A percentile compares a stretch with the other conserved stretches of the same genome.
phyloP scores from a whole-genome alignment of 805 yeast species.

The Debaryomyces castellii region DNA sequence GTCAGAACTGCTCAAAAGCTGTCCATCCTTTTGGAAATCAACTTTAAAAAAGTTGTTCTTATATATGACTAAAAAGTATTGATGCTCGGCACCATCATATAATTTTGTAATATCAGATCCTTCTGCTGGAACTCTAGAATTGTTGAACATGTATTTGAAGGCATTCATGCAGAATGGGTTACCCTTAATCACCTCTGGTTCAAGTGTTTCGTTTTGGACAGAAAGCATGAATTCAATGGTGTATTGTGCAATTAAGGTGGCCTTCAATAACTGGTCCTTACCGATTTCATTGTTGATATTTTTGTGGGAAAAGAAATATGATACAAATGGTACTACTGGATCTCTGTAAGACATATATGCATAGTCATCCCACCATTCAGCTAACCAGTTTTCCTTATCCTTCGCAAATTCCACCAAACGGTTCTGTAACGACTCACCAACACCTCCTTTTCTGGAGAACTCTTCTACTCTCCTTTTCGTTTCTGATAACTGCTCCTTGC shows the following conservation, averaged over 20 bases:
- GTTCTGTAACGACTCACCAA: constrained; percentile 66
- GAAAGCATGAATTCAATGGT: constrained; percentile 65
- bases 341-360: constrained; percentile 90
- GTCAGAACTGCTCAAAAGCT: constrained; percentile 44
- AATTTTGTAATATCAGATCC: constrained; percentile 61
- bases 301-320: constrained; percentile 84
- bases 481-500: constrained; percentile 47
- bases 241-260: constrained; percentile 70
- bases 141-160: constrained; percentile 87
- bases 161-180: constrained; percentile 94
- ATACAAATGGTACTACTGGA: constrained; percentile 92
- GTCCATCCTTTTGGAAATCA: constrained; percentile 50
- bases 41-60: constrained; percentile 83
- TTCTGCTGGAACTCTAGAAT: constrained; percentile 72
- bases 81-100: constrained; percentile 51
- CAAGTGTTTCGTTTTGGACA: constrained; percentile 70
- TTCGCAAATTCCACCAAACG: constrained; percentile 59
- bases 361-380: constrained; percentile 90
- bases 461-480: constrained; percentile 62
- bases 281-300: constrained; percentile 61
- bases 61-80: constrained; percentile 69
- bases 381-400: constrained; percentile 81
- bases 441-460: constrained; percentile 60
- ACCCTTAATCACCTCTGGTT: constrained; percentile 76
- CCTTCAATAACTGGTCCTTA: constrained; percentile 64